These are phyloP conservation scores for Closterium sp. DNA, from an alignment of 139 green algal genomes.

Conservation along the genomic window DNA sequence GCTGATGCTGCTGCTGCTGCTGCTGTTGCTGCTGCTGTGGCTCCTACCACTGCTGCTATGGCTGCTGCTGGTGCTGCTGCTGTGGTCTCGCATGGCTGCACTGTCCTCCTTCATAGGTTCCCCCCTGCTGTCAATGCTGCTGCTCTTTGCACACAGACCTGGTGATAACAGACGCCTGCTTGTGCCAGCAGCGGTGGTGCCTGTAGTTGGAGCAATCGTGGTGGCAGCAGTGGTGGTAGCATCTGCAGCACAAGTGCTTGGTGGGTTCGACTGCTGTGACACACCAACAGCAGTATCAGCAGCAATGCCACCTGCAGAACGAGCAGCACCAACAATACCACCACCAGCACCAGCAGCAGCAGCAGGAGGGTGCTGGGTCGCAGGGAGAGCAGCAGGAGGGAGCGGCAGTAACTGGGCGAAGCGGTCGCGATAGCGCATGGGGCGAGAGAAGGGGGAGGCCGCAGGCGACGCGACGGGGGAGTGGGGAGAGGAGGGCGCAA, in stretches of 20 bases:
- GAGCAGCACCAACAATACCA: background rate
- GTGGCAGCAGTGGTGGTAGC: background rate
- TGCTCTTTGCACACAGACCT: no score
- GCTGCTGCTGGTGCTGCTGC: background rate
- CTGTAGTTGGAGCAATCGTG: background rate
- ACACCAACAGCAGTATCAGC: background rate
- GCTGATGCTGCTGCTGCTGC: background rate
- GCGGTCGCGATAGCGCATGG: background rate
- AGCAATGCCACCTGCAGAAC: background rate
- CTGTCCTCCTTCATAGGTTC: background rate
- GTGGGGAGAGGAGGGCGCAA: background rate
- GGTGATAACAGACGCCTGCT: background rate
- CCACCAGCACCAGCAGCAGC: background rate
- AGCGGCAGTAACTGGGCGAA: background rate
- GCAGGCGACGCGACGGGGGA: background rate
- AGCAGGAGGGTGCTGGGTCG: background rate
- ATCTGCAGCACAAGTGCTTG: background rate
- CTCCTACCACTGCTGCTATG: no score
- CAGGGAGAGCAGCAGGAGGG: background rate
- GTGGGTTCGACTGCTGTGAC: background rate
- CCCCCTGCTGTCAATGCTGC: no score
- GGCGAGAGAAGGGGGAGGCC: background rate
- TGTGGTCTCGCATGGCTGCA: background rate
- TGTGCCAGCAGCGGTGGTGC: background rate
- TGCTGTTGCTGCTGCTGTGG: no score